A percentile compares a stretch with the other conserved stretches of the same genome.
Evolutionary conservation across 208 protist genomes (phyloP).

Genomic region (Angomonas deanei): DNA sequence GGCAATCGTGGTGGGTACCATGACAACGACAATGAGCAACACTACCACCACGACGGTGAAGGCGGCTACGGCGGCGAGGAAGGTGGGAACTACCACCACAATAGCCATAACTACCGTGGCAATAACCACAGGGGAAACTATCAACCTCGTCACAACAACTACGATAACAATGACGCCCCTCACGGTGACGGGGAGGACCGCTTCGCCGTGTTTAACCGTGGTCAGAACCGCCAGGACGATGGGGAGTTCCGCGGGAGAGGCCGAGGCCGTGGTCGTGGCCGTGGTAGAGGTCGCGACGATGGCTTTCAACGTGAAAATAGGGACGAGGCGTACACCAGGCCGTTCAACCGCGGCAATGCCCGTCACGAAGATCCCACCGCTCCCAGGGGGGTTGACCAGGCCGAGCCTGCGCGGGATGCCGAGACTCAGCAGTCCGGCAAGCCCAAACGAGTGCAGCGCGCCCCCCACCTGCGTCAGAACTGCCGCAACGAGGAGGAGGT

Average conservation of each 20-base stretch:
- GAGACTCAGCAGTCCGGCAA: too few relatives aligned
- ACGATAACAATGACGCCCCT: constrained; percentile 2
- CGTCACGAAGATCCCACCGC: neutral
- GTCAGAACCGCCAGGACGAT: constrained; percentile 1
- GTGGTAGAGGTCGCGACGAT: constrained; percentile 10
- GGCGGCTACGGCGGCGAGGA: neutral
- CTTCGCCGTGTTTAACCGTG: neutral
- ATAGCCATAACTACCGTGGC: neutral
- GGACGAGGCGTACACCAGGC: neutral
- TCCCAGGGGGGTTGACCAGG: too few relatives aligned
- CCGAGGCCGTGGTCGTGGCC: constrained; percentile 1
- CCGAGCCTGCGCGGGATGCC: neutral
- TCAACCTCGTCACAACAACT: constrained; percentile 9
- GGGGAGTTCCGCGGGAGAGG: neutral
- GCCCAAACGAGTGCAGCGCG: constrained; percentile 36
- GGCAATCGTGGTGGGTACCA: constrained; percentile 15
- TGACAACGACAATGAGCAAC: neutral
- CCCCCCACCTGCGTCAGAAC: constrained; percentile 64
- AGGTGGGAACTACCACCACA: neutral
- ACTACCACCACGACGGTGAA: neutral
- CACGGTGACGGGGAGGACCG: constrained; percentile 3
- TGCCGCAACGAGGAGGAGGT: constrained; percentile 70
- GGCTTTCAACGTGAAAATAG: constrained; percentile 5
- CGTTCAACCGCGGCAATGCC: neutral
- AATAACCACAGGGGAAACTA: neutral